Evolutionary conservation across 495 filamentous ascomycete genomes (phyloP), one percentile per base, ranked within the genome.

Genomic region (Neurospora sp.): DNA sequence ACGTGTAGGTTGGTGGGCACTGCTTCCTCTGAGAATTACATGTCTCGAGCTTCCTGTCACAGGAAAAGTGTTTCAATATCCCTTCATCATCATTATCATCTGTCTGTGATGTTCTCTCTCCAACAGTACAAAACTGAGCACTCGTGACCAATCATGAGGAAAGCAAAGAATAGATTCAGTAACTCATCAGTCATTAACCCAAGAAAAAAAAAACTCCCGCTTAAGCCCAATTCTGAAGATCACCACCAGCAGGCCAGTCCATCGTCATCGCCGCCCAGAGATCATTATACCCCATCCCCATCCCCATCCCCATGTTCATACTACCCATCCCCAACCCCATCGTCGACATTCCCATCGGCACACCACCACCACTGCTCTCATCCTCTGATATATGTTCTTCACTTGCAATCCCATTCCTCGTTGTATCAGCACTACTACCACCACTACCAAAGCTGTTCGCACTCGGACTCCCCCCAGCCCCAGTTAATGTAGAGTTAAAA

Each of bases 331-430:
- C 74, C 81, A 81, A 83, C 1, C 79, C 79, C 74, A 80, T 78
- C 39, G 81, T 80, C 76, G 83, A 79, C 19, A 81, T 82, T 6
- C 76, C 76, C 81, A 81, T 82, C 13, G 83, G 71, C 82, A 45
- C 42, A n/a, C 8, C 19, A 43, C 11, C 78, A 43, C 79, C 79
- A 79, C 34, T 71, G 13, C 48, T 74, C 21, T 34, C 71, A 19
- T 31, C 31, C 13, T 15, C 39, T 66, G 37, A 34, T 3, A 31
- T 36, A 2, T 38, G 19, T 31, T 34, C 5, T 10, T n/a, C 37
- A 70, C 6, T 48, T 69, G 21, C 45, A 62, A 39, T 4, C n/a
- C 34, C 62, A 75, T 70, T 17, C 39, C 19, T n/a, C n/a, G 48
- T 21, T 39, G 48, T 15, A 36, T 40, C 40, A 10, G 3, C 31